phyloP scores from a whole-genome alignment of 2,329 filamentous ascomycete species.

The Dactylellina sp. region DNA sequence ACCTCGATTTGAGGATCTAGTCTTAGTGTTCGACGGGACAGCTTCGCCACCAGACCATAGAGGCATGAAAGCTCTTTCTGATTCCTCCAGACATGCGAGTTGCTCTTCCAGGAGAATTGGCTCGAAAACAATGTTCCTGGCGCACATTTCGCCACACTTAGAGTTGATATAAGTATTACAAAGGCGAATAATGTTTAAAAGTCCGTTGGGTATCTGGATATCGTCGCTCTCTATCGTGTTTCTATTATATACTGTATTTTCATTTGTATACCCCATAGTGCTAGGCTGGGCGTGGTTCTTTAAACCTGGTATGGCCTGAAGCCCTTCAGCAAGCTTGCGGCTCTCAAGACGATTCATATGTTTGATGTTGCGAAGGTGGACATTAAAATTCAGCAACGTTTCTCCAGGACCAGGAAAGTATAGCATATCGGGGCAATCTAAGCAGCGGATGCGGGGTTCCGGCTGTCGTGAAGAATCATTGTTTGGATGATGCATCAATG shows the following conservation, averaged over 20 bases:
- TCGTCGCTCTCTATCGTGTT: neutral
- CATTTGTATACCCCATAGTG: neutral
- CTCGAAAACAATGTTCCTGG: slow-evolving; percentile 51
- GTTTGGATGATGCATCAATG: slow-evolving; percentile 44
- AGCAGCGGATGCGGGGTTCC: slow-evolving; percentile 49
- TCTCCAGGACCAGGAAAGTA: slow-evolving; percentile 47
- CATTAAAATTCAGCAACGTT: slow-evolving; percentile 27
- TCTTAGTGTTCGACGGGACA: slow-evolving; percentile 6
- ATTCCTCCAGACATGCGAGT: slow-evolving; percentile 49
- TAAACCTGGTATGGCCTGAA: neutral
- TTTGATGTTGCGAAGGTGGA: slow-evolving; percentile 38
- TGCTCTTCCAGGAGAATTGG: slow-evolving; percentile 47
- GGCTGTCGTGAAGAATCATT: slow-evolving; percentile 17
- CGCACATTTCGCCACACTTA: slow-evolving; percentile 47
- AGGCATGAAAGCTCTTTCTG: slow-evolving; percentile 48
- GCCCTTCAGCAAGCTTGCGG: slow-evolving; percentile 14
- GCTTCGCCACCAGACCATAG: slow-evolving; percentile 52
- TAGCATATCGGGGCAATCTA: slow-evolving; percentile 50
- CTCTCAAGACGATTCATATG: slow-evolving; percentile 28
- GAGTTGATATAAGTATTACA: slow-evolving; percentile 47
- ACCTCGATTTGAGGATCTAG: slow-evolving; percentile 20
- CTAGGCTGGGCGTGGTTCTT: no score
- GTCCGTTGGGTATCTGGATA: slow-evolving; percentile 17
- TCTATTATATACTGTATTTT: neutral
- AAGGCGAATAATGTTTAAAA: slow-evolving; percentile 32